Percentiles rank a stretch among this genome's conserved stretches.
Conservation (phyloP, 2,329 filamentous ascomycete genomes). For the Fusarium verrucosum region DNA sequence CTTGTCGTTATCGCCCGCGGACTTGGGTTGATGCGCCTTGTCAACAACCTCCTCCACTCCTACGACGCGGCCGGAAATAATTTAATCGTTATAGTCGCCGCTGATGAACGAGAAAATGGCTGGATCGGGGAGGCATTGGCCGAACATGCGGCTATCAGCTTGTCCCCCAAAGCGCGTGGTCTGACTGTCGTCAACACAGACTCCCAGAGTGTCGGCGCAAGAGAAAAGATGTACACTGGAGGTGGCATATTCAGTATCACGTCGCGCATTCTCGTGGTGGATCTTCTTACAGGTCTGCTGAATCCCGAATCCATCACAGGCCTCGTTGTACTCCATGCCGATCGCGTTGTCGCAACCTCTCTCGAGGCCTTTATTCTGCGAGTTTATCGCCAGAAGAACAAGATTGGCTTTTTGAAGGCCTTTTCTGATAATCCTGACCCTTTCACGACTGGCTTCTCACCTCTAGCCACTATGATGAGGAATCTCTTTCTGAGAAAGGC, state of each 20-base stretch:
- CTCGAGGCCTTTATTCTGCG: conserved; percentile 94
- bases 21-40: conserved; percentile 87
- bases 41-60: conserved; percentile 95
- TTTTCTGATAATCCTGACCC: conserved; percentile 95
- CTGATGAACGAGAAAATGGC: conserved; percentile 91
- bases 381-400: conserved; percentile 95
- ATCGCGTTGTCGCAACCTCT: conserved; percentile 85
- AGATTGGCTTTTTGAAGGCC: conserved; percentile 91
- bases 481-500: conserved; percentile 88
- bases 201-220: conserved; percentile 82
- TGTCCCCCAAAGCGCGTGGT: conserved; percentile 81
- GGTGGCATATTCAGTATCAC: conserved; percentile 97
- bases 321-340: conserved; percentile 86
- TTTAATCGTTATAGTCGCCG: conserved; percentile 86
- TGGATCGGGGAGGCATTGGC: conserved; percentile 97
- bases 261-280: conserved; percentile 92
- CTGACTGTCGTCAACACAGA: conserved; percentile 95
- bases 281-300: conserved; percentile 85
- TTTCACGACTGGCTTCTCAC: conserved; percentile 87
- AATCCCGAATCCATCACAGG: conserved; percentile 88
- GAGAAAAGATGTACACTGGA: conserved; percentile 89
- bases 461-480: conserved; percentile 87
- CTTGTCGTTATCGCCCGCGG: conserved; percentile 91
- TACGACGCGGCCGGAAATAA: conserved; percentile 97
- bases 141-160: conserved; percentile 92